Percentiles rank a stretch among this genome's conserved stretches.
These are phyloP conservation scores for Ophiocordyceps robertsii DNA, from an alignment of 2,329 filamentous ascomycete genomes.

Conservation along the genomic window DNA sequence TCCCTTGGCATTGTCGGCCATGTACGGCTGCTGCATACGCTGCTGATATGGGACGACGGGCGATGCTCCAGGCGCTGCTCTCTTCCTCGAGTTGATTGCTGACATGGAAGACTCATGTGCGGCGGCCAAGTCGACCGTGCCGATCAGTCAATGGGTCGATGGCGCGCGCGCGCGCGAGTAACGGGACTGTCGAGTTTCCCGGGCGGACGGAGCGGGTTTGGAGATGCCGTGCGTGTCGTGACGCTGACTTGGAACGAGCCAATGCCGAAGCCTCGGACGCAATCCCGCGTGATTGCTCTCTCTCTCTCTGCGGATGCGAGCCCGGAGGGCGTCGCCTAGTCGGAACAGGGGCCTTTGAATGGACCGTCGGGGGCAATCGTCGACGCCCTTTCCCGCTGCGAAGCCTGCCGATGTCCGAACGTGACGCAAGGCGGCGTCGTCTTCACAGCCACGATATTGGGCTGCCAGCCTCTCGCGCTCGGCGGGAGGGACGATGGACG, in stretches of 20 bases:
- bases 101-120: conserved; percentile 24
- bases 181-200: neutral
- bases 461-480: too few species aligned
- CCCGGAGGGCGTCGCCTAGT: too few species aligned
- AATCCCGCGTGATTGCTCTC: too few species aligned
- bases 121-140: neutral
- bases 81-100: conserved; percentile 47
- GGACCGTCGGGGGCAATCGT: too few species aligned
- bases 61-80: conserved; percentile 57
- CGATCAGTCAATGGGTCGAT: neutral
- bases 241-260: neutral
- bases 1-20: conserved; percentile 28
- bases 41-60: conserved; percentile 44
- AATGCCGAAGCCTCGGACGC: too few species aligned
- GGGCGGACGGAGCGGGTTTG: neutral
- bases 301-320: too few species aligned
- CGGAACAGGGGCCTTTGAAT: too few species aligned
- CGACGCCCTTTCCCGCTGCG: too few species aligned
- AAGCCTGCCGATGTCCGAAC: too few species aligned
- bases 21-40: conserved; percentile 34
- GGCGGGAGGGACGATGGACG: too few species aligned
- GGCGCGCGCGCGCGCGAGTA: neutral
- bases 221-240: neutral
- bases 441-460: too few species aligned
- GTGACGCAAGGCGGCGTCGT: too few species aligned